phyloP scores from a whole-genome alignment of 306 rosid species.

The Delonix regia region DNA sequence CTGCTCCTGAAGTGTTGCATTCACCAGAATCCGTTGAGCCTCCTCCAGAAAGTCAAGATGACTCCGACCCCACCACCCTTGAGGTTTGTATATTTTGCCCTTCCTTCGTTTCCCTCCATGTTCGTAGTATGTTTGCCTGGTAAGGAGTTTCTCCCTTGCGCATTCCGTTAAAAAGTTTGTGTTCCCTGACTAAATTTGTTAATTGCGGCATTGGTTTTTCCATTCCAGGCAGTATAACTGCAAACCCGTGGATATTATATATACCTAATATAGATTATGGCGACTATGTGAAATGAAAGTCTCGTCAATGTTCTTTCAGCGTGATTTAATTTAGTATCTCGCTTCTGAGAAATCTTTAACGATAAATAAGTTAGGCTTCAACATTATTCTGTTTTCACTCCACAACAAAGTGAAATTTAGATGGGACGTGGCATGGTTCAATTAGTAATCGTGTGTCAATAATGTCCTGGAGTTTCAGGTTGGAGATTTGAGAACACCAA shows the following conservation, averaged over 20 bases:
- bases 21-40: conserved; percentile 40
- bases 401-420: not conserved
- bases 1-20: conserved; percentile 63
- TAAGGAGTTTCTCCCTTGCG: too few species aligned
- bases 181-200: not conserved
- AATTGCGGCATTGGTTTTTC: not conserved
- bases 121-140: conserved; percentile 10
- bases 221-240: not conserved
- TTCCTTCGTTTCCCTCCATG: not conserved
- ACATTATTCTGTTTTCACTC: not conserved
- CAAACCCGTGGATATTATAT: not conserved
- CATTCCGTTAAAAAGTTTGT: not conserved
- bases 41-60: conserved; percentile 44
- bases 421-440: not conserved
- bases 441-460: conserved; percentile 2
- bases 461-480: conserved; percentile 37
- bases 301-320: not conserved
- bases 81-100: conserved; percentile 48
- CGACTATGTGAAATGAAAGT: not conserved
- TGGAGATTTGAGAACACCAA: conserved; percentile 52
- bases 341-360: not conserved
- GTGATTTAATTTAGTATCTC: not conserved
- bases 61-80: conserved; percentile 19
- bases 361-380: not conserved
- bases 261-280: not conserved